Evolutionary conservation across 768 basidiomycete species (phyloP), one percentile per base, ranked within the genome.

Genomic region (Boletus vermiculosoides): DNA sequence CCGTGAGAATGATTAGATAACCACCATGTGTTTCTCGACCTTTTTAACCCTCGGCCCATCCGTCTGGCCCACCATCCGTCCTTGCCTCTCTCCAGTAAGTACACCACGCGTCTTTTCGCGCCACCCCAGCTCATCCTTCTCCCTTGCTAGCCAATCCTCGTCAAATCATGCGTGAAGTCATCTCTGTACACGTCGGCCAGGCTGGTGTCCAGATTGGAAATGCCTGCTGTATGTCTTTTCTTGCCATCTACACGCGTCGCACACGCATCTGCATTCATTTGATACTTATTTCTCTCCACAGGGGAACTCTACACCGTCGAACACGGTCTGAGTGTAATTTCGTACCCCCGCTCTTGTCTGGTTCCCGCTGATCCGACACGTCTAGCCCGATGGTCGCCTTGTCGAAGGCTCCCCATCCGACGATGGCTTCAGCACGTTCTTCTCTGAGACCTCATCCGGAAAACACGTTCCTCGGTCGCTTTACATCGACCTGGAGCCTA

Each of bases 231-330:
- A 78, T 81, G 92, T 89, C 49, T 50, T 25, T 41, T 46, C 52
- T 22, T 36, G 22, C 18, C 33, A 28, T 39, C 52, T 52, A 40
- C 55, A 58, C 67, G 61, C 66, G 68, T 60, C 47, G 28, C 33
- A 46, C 55, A 36, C 30, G 45, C 5, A 41, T 57, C 33, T 30
- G 7, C 20, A 7, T 46, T 45, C 36, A 47, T 44, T 58, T 52
- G 36, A 51, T 54, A 31, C 59, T 73, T 20, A 72, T 59, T 18
- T 31, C 40, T 61, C 54, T 66, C 73, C 69, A 30, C 73, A 94
- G 92, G 92, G 96, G 96, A 98, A 78, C 85, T 98, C 60, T 99
- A 99, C 80, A 97, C 94, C 70, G 87, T 97, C 67, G 97, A 99
- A 77, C 97, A 98, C 76, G 95, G 95, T 72, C 81, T 99, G 58